phyloP scores from a whole-genome alignment of 306 rosid genomes.

The Phaseolus lunatus region DNA sequence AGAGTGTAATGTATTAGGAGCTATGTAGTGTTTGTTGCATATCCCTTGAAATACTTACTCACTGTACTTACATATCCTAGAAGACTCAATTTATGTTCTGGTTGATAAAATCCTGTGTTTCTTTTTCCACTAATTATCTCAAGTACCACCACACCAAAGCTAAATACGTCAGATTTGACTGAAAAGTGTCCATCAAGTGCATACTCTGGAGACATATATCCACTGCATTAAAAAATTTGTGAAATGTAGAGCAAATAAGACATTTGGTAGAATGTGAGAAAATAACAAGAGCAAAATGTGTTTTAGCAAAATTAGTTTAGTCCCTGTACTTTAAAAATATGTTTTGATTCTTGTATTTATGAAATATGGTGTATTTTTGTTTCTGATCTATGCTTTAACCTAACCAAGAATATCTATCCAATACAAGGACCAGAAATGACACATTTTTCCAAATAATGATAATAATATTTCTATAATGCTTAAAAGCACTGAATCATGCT shows the following conservation, averaged over 20 bases:
- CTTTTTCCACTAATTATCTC: constrained; percentile 76
- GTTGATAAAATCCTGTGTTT: constrained; percentile 71
- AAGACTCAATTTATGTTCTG: constrained; percentile 67
- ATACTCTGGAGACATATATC: constrained; percentile 82
- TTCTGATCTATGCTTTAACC: no score
- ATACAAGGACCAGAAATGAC: no score
- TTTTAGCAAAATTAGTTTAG: no score
- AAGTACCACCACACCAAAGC: constrained; percentile 75
- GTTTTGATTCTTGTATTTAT: no score
- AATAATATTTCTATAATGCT: no score
- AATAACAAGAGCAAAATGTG: neutral
- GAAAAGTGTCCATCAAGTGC: constrained; percentile 77
- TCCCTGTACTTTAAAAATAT: no score
- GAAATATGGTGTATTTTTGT: no score
- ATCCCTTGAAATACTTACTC: constrained; percentile 46
- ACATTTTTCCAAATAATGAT: no score
- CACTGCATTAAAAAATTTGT: constrained; percentile 51
- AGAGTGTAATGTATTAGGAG: neutral
- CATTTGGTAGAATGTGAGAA: neutral
- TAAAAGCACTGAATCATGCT: constrained; percentile 19
- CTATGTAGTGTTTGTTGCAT: constrained; percentile 40
- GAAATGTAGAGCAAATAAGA: constrained; percentile 4
- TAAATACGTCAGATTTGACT: constrained; percentile 70
- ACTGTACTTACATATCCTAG: constrained; percentile 64
- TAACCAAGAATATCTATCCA: no score